Percentiles rank a stretch among this genome's conserved stretches.
phyloP scores from a whole-genome alignment of 2,329 filamentous ascomycete genomes.

The Fusarium sterilihyphosum region DNA sequence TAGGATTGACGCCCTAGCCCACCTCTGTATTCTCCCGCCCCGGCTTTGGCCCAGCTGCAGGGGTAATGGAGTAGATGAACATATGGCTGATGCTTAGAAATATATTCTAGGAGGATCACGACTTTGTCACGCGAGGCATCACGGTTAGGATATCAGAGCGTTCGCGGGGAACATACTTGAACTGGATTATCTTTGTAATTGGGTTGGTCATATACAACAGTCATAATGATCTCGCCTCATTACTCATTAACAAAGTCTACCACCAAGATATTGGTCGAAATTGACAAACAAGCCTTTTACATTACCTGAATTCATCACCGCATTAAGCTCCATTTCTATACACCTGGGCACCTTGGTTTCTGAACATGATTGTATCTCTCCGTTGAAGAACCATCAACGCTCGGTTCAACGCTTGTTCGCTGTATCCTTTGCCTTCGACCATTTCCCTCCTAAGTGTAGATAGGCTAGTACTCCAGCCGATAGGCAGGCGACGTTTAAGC shows the following conservation, averaged over 20 bases:
- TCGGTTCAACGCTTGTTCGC: slow-evolving; percentile 84
- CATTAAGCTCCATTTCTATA: slow-evolving; percentile 75
- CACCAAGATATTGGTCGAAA: slow-evolving; percentile 15
- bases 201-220: background rate
- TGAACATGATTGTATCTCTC: slow-evolving; percentile 85
- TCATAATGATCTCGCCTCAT: slow-evolving; percentile 30
- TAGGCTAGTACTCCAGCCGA: slow-evolving; percentile 94
- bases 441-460: slow-evolving; percentile 89
- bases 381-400: slow-evolving; percentile 87
- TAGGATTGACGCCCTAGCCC: too few relatives aligned
- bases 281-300: slow-evolving; percentile 18
- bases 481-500: slow-evolving; percentile 84
- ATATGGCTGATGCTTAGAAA: background rate
- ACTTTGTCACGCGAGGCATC: background rate
- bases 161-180: background rate
- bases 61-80: too few relatives aligned
- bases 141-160: background rate
- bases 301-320: slow-evolving; percentile 14
- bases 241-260: slow-evolving; percentile 38
- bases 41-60: too few relatives aligned
- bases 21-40: too few relatives aligned
- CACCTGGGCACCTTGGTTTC: slow-evolving; percentile 79
- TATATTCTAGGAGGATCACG: background rate
- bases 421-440: slow-evolving; percentile 90
- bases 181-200: slow-evolving; percentile 13